Percentiles rank a stretch among this genome's conserved stretches.
phyloP scores from a whole-genome alignment of 2,329 filamentous ascomycete genomes.

The Coniochaeta sp. region DNA sequence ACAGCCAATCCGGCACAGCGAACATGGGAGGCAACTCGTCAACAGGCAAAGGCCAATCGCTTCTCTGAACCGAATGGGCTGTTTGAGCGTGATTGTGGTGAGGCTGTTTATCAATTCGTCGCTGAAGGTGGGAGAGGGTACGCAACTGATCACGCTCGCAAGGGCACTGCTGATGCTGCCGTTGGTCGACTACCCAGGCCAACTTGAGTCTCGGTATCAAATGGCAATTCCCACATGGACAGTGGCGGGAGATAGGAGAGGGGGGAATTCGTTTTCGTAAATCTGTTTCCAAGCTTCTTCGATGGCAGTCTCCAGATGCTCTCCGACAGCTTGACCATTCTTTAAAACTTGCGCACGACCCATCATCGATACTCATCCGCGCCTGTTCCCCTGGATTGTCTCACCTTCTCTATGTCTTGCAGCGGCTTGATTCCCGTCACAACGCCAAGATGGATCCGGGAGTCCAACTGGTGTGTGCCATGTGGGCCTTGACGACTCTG shows the following conservation, averaged over 20 bases:
- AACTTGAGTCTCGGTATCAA: background rate
- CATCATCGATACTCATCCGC: background rate
- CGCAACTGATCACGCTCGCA: background rate
- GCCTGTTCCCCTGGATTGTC: background rate
- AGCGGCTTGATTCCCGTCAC: background rate
- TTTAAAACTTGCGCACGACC: conserved; percentile 1
- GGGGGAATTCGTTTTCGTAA: background rate
- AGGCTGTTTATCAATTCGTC: background rate
- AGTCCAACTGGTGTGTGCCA: conserved; percentile 21
- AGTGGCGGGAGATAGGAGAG: background rate
- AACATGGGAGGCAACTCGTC: background rate
- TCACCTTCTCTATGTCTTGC: conserved; percentile 2
- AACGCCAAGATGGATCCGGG: conserved; percentile 20
- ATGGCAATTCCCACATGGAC: background rate
- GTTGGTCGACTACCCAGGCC: background rate
- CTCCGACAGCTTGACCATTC: background rate
- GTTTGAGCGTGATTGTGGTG: background rate
- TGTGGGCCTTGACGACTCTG: conserved; percentile 26
- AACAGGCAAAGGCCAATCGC: background rate
- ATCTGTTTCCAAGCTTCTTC: background rate
- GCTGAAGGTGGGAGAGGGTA: background rate
- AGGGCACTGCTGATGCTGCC: background rate
- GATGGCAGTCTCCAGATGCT: background rate
- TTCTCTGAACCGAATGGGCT: background rate
- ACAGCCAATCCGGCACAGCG: conserved; percentile 2